phyloP scores from a whole-genome alignment of 495 filamentous ascomycete genomes.

The Neurospora sp. region DNA sequence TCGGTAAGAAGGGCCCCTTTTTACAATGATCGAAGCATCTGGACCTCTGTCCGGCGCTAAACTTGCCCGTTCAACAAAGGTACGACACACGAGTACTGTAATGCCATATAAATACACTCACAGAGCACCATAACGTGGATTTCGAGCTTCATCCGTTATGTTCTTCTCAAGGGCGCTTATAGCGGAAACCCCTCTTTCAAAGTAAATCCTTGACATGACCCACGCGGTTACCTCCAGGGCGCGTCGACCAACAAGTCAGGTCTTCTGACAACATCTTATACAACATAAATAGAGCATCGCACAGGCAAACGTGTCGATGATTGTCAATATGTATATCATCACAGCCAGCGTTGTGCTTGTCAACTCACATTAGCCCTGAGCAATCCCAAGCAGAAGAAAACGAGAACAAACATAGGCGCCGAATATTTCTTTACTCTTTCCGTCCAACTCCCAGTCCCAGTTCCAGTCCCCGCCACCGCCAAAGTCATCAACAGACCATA shows the following conservation, averaged over 20 bases:
- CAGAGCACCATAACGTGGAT: not conserved
- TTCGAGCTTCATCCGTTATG: not conserved
- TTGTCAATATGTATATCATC: not conserved
- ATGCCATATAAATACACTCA: not conserved
- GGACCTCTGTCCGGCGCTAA: not conserved
- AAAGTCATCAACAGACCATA: not conserved
- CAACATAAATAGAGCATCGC: not conserved
- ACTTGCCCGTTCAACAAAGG: not conserved
- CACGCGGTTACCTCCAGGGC: not conserved
- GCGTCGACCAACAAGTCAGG: not conserved
- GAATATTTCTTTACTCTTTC: not conserved
- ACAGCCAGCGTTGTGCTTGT: not conserved
- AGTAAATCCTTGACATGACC: not conserved
- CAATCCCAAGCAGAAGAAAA: not conserved
- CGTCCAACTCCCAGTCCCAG: not conserved
- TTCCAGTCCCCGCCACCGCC: not conserved
- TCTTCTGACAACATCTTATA: not conserved
- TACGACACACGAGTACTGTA: not conserved
- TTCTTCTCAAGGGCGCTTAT: not conserved
- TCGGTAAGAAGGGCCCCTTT: not conserved
- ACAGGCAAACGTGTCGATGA: not conserved
- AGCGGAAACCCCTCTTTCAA: too few relatives aligned
- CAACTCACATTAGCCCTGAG: not conserved
- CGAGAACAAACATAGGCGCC: not conserved
- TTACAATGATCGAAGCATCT: not conserved